These are phyloP conservation scores for Psilocybe cyanescens DNA, from an alignment of 768 basidiomycete species.

Conservation along the genomic window DNA sequence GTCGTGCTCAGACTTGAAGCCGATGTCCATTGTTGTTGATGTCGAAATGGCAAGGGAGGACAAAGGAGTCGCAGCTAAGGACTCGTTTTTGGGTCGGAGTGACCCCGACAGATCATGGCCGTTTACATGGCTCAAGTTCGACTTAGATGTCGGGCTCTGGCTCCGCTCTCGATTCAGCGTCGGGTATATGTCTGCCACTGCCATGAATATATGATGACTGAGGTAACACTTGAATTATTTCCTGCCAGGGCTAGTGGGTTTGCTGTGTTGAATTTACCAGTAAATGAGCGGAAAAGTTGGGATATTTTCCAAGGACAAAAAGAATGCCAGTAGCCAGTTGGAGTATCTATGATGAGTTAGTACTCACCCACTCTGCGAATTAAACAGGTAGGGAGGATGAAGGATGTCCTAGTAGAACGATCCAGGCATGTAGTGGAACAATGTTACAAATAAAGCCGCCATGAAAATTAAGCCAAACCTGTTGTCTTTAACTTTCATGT, in stretches of 20 bases:
- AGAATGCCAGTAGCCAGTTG: constrained; percentile 7
- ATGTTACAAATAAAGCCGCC: constrained; percentile 23
- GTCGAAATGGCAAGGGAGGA: constrained; percentile 28
- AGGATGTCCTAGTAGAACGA: constrained; percentile 17
- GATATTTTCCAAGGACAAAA: constrained; percentile 14
- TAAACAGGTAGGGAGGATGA: constrained; percentile 11
- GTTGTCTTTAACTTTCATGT: constrained; percentile 14
- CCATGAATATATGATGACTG: constrained; percentile 13
- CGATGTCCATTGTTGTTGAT: constrained; percentile 30
- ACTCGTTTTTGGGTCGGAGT: constrained; percentile 34
- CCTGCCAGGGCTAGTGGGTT: constrained; percentile 8
- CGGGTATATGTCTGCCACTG: constrained; percentile 25
- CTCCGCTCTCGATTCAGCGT: constrained; percentile 24
- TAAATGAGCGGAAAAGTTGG: constrained; percentile 17
- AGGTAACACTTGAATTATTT: constrained; percentile 16
- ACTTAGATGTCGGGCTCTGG: constrained; percentile 23
- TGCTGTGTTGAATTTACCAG: constrained; percentile 13
- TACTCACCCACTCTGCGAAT: constrained; percentile 11
- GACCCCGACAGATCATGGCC: constrained; percentile 33
- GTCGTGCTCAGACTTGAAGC: constrained; percentile 34
- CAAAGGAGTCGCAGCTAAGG: constrained; percentile 29
- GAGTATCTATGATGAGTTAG: constrained; percentile 20
- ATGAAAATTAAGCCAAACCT: constrained; percentile 17
- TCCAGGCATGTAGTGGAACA: constrained; percentile 27
- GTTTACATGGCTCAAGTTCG: constrained; percentile 19